phyloP scores from a whole-genome alignment of 495 filamentous ascomycete genomes.

The Sabuloglossum arenarium region DNA sequence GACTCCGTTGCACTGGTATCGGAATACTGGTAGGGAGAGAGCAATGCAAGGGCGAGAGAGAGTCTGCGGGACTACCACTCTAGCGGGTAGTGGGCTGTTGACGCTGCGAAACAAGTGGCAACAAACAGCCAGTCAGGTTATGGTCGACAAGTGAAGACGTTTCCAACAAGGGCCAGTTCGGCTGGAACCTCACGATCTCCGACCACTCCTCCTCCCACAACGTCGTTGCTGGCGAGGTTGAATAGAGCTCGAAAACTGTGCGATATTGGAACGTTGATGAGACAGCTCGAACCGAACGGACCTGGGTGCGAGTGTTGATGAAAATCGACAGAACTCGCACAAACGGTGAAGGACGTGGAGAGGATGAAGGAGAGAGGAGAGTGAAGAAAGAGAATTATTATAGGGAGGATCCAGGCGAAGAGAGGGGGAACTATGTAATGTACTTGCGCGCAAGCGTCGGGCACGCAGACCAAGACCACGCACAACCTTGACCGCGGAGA shows the following conservation, averaged over 20 bases:
- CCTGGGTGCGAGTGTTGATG: not conserved
- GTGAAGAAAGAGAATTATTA: slow-evolving; percentile 8
- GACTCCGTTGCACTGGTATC: not conserved
- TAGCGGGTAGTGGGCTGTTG: not conserved
- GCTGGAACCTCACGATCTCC: not conserved
- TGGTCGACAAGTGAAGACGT: not conserved
- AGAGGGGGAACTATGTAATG: not conserved
- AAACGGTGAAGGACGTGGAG: not conserved
- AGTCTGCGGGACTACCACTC: not conserved
- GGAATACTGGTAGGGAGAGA: not conserved
- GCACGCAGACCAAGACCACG: not conserved
- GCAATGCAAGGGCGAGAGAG: not conserved
- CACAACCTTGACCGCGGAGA: not conserved
- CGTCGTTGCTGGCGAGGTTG: not conserved
- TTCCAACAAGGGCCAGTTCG: not conserved
- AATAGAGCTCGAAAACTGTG: not conserved
- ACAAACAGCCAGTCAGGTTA: not conserved
- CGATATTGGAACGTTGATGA: slow-evolving; percentile 1
- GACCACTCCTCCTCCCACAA: not conserved
- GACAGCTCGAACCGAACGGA: not conserved
- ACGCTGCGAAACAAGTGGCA: not conserved
- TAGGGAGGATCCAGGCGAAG: slow-evolving; percentile 2
- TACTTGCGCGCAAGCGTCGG: not conserved
- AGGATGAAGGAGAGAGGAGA: slow-evolving; percentile 8
- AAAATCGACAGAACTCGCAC: not conserved